phyloP scores from a whole-genome alignment of 2,329 filamentous ascomycete species.

The Phaeomoniella chlamydospora region DNA sequence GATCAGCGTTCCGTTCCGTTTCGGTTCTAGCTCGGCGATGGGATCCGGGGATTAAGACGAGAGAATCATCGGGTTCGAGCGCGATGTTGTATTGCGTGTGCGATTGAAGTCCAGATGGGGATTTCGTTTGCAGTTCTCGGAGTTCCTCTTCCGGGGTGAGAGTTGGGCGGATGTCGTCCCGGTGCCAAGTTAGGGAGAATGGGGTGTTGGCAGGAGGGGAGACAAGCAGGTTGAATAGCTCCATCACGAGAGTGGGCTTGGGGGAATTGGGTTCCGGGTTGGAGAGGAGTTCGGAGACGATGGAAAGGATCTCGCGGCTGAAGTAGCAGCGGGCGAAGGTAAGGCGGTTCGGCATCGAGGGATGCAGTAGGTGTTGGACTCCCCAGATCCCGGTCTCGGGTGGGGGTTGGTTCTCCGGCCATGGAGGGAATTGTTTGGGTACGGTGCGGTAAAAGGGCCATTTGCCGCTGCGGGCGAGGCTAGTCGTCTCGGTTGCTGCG shows the following conservation, averaged over 20 bases:
- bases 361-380: conserved; percentile 72
- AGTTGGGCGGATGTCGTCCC: conserved; percentile 63
- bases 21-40: conserved; percentile 59
- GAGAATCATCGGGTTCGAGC: conserved; percentile 56
- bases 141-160: conserved; percentile 55
- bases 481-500: conserved; percentile 43
- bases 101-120: conserved; percentile 37
- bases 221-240: conserved; percentile 76
- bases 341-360: conserved; percentile 46
- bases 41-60: conserved; percentile 65
- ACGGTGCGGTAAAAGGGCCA: conserved; percentile 77
- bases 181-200: conserved; percentile 71
- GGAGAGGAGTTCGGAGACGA: conserved; percentile 54
- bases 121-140: conserved; percentile 37
- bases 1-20: conserved; percentile 50
- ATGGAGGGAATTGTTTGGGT: conserved; percentile 83
- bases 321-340: conserved; percentile 62
- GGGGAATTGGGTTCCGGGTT: conserved; percentile 16
- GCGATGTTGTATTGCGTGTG: conserved; percentile 85
- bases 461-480: conserved; percentile 49
- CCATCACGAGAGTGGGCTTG: conserved; percentile 62
- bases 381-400: conserved; percentile 62
- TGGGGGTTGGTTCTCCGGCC: conserved; percentile 41
- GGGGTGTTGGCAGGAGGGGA: conserved; percentile 45
- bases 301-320: conserved; percentile 43